Evolutionary conservation across 176 grass and related monocot species (phyloP).

Genomic region (Dactylis glomerata): DNA sequence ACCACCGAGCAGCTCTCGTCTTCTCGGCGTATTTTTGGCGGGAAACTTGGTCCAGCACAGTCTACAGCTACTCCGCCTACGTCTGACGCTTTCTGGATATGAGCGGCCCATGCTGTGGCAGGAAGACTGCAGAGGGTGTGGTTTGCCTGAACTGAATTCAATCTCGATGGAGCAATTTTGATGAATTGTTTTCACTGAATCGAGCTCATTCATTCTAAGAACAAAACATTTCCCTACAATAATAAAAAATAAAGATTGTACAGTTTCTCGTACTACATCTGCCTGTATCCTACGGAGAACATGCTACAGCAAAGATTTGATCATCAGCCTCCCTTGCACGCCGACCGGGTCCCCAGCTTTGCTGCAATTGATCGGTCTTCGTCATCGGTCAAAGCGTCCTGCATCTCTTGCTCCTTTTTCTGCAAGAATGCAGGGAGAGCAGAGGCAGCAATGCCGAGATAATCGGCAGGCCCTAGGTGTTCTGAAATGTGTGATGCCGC

Average conservation of each 20-base stretch:
- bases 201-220: not conserved
- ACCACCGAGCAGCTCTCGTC: not conserved
- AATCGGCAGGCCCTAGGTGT: not conserved
- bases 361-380: not conserved
- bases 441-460: not conserved
- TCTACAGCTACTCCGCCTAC: not conserved
- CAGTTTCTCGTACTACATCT: not conserved
- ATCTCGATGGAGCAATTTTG: not conserved
- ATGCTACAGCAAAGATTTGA: not conserved
- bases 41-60: not conserved
- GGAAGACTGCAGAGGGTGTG: not conserved
- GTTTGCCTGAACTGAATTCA: not conserved
- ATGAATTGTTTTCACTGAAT: not conserved
- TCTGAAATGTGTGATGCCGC: not conserved
- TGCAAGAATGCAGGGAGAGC: not conserved
- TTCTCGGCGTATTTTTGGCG: slow-evolving; percentile 2
- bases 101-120: not conserved
- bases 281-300: not conserved
- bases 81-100: not conserved
- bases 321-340: not conserved
- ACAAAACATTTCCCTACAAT: not conserved
- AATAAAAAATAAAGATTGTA: not conserved
- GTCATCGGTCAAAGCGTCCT: not conserved
- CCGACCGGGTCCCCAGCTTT: not conserved
- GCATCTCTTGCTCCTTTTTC: not conserved